Percentiles rank a stretch among this genome's conserved stretches.
Evolutionary conservation across 495 filamentous ascomycete species (phyloP).

Genomic region (Tuber umbilicatum): DNA sequence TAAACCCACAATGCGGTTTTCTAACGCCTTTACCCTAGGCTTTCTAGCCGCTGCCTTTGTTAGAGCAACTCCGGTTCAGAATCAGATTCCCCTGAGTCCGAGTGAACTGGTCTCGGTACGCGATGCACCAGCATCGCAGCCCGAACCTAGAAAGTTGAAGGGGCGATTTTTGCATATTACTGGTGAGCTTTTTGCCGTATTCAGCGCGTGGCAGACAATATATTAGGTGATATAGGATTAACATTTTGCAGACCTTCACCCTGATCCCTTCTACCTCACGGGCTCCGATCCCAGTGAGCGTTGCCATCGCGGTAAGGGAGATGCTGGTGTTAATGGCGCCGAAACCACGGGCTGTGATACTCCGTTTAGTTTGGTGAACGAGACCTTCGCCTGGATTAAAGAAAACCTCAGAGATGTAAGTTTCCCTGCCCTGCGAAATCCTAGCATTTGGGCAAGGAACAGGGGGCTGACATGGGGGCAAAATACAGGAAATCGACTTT

Average conservation of each 20-base stretch:
- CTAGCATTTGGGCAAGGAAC: neutral
- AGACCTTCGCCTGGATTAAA: conserved; percentile 88
- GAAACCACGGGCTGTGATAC: conserved; percentile 84
- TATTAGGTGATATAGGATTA: neutral
- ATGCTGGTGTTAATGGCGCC: conserved; percentile 73
- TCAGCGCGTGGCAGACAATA: neutral
- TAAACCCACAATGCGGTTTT: conserved; percentile 25
- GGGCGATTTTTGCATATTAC: conserved; percentile 93
- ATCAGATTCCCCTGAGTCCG: conserved; percentile 21
- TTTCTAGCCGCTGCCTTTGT: conserved; percentile 14
- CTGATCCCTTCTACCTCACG: conserved; percentile 73
- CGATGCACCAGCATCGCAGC: conserved; percentile 18
- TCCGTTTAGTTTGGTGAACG: conserved; percentile 71
- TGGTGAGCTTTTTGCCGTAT: conserved; percentile 51
- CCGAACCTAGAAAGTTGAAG: conserved; percentile 49
- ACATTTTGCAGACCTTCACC: conserved; percentile 68
- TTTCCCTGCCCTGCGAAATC: conserved; percentile 10
- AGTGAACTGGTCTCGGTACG: conserved; percentile 19
- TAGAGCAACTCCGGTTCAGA: conserved; percentile 19
- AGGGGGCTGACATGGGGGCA: conserved; percentile 12
- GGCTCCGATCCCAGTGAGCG: conserved; percentile 64
- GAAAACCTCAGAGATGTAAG: conserved; percentile 63
- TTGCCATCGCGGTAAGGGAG: conserved; percentile 73
- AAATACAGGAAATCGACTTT: conserved; percentile 66
- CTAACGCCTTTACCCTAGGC: conserved; percentile 18